Evolutionary conservation across 495 filamentous ascomycete genomes (phyloP).

Genomic region (Aspergillus saccharolyticus): DNA sequence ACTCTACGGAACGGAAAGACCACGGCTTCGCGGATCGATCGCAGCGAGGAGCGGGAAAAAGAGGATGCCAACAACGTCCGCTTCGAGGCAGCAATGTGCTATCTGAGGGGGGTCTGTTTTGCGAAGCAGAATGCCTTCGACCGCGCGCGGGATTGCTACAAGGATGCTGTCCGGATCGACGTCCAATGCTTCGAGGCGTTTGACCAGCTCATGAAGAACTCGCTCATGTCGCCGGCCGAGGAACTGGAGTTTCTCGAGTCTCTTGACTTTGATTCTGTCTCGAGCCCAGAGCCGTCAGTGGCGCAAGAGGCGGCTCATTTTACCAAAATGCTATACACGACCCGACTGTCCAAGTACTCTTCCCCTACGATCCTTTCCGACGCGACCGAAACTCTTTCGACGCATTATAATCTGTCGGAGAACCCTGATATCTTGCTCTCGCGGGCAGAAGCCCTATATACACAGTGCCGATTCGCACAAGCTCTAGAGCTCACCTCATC

Average conservation of each 20-base stretch:
- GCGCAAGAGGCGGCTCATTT: constrained; percentile 86
- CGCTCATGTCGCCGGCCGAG: constrained; percentile 94
- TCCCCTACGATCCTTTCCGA: constrained; percentile 75
- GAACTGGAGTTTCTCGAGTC: constrained; percentile 90
- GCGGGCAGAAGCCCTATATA: constrained; percentile 88
- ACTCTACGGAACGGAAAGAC: constrained; percentile 44
- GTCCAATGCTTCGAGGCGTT: constrained; percentile 98
- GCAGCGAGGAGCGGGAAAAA: constrained; percentile 56
- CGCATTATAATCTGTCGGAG: constrained; percentile 80
- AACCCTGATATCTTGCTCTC: constrained; percentile 93
- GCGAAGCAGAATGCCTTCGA: constrained; percentile 98
- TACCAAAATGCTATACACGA: constrained; percentile 95
- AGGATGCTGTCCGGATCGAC: constrained; percentile 92
- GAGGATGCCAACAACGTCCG: constrained; percentile 69
- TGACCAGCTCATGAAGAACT: constrained; percentile 95
- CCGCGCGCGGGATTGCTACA: constrained; percentile 95
- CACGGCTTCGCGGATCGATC: constrained; percentile 46
- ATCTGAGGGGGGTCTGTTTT: constrained; percentile 86
- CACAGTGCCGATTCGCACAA: constrained; percentile 87
- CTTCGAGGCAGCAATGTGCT: constrained; percentile 97
- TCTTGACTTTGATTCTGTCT: constrained; percentile 82
- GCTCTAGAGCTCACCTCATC: constrained; percentile 77
- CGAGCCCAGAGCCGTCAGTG: constrained; percentile 51
- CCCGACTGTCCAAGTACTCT: constrained; percentile 91
- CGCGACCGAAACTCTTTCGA: constrained; percentile 86